Evolutionary conservation across 164 flowering plant species (phyloP), one percentile per base, ranked within the genome.

Genomic region (Saururus chinensis): DNA sequence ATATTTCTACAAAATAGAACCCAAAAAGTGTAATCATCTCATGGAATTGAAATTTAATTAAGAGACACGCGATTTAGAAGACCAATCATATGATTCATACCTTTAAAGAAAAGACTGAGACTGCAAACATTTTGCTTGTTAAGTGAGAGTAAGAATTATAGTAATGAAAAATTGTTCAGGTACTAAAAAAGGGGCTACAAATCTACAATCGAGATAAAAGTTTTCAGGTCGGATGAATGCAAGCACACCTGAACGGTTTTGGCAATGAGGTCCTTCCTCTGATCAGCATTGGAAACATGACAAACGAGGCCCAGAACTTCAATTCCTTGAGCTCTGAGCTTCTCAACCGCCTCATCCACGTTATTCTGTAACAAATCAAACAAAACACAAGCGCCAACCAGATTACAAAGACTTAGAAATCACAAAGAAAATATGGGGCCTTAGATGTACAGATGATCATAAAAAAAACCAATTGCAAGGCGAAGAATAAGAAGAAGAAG

Each of bases 261-360:
- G 9, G 78, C 77, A 3, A 92, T 75, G 45, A 90, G 84, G 76
- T 81, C 77, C 75, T 86, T 90, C 76, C 98, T 80, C 0, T 92
- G 98, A 59, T 83, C 80, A 2, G 79, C 83, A 74, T 84, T 84
- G 13, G 96, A 83, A 0, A 89, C 98, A 74, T 92, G 98, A 68
- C 98, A 92, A 69, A 89, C 97, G 21, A 92, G 63, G 1, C 97
- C 98, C 26, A 79, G 48, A 21, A 65, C 97, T 51, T 85, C 84
- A 24, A 92, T 85, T 62, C 98, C 97, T 71, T 56, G 30, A 51
- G 70, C 76, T 73, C 62, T 82, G n/a, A 92, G 89, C 62, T 79
- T 80, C 61, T 77, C 82, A 56, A 82, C 96, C 3, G 98, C 97
- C 60, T 81, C 90, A 73, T 89, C 95, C 0, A 89, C 97, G 65